A percentile compares a stretch with the other conserved stretches of the same genome.
phyloP scores from a whole-genome alignment of 2,329 filamentous ascomycete species.

The Diplodia scrobiculata region DNA sequence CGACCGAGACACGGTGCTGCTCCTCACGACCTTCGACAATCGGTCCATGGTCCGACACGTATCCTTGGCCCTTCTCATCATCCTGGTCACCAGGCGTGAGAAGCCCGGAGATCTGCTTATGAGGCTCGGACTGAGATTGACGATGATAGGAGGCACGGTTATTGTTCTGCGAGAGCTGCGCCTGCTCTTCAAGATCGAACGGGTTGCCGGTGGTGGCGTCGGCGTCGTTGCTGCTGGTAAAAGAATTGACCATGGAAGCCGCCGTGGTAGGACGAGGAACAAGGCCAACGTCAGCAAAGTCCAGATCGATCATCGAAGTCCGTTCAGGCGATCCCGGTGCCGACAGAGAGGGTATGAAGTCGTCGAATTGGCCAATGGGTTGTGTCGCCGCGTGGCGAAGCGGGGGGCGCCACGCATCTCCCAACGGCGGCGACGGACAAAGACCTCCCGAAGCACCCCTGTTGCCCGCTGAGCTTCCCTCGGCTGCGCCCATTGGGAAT shows the following conservation, averaged over 20 bases:
- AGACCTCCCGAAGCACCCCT: conserved; percentile 32
- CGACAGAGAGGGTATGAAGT: conserved; percentile 43
- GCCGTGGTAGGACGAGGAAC: conserved; percentile 49
- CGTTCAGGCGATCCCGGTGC: conserved; percentile 42
- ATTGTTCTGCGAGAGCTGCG: conserved; percentile 44
- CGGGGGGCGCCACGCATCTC: conserved; percentile 44
- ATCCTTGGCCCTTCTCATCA: conserved; percentile 37
- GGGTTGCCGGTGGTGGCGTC: conserved; percentile 46
- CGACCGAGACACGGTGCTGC: conserved; percentile 11
- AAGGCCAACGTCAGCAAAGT: conserved; percentile 44
- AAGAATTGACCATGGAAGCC: conserved; percentile 38
- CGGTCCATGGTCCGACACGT: conserved; percentile 38
- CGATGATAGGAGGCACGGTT: conserved; percentile 45
- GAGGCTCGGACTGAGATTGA: conserved; percentile 46
- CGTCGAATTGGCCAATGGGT: conserved; percentile 44
- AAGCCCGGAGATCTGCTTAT: conserved; percentile 35
- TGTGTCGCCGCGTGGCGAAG: conserved; percentile 49
- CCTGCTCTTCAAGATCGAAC: conserved; percentile 54
- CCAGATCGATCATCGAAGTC: conserved; percentile 52
- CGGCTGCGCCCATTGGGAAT: conserved; percentile 11
- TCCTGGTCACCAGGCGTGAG: conserved; percentile 43
- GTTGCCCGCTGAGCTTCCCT: conserved; percentile 26
- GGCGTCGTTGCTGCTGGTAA: conserved; percentile 37
- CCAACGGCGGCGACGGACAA: conserved; percentile 39
- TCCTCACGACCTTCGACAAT: conserved; percentile 22